Evolutionary conservation across 768 basidiomycete genomes (phyloP), one percentile per base, ranked within the genome.

Genomic region (Termitomyces sp.): DNA sequence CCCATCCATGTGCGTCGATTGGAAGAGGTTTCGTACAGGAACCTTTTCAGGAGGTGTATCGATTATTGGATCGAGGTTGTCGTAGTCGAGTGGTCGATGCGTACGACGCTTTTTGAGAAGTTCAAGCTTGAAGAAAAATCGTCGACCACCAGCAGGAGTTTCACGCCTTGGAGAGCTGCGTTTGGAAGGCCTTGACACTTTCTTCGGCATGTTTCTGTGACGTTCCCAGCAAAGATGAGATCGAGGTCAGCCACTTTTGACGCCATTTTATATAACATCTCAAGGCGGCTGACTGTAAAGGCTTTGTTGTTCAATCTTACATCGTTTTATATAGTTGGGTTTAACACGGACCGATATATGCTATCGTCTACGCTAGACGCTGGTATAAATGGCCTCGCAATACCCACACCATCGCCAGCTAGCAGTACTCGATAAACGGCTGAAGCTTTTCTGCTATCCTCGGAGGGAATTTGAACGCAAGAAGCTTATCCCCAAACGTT

Each of bases 381-480:
- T 51, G 45, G 7, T 32, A 38, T 54, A 48, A 30, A 54, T 43
- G 36, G 45, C 35, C 46, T 3, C 30, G n/a, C n/a, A 3, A 35
- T n/a, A 20, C 16, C 45, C 24, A 20, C 13, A 22, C 46, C 2
- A 26, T 9, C 18, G 5, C 26, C 13, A 4, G 13, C 45, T 65
- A 82, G 58, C 76, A 77, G 68, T 85, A 86, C 65, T 91, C 88
- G 52, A 89, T 74, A 68, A 88, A 90, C 0, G 73, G 78, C 70
- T 91, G 89, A 56, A 93, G 66, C 71, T 85, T 87, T 60, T 70
- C 75, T 10, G 87, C 88, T 13, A 74, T 83, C 58, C 76, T 72
- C n/a, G 86, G 83, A 3, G 91, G 84, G 64, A 92, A 90, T 68
- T 81, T 89, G 78, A 90, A 92, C 13, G 88, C 90, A 2, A 77